Base-by-base conservation (phyloP, 139 green algal species). In the Coelastrella sp. region DNA sequence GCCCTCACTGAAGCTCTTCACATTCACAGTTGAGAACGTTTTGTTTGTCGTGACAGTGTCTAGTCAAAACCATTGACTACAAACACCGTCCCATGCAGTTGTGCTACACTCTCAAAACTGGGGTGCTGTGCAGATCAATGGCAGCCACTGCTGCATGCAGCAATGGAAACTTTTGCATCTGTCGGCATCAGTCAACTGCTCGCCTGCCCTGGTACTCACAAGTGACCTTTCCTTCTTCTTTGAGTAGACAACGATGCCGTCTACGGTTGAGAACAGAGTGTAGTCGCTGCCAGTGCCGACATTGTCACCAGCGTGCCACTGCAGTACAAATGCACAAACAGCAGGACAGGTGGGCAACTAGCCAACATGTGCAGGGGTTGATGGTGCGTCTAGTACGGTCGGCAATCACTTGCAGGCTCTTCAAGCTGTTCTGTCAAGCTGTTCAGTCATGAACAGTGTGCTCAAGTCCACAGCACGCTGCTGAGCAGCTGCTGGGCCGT, bases 231-330 rank as follows among this genome's bases (percentile, higher is more conserved):
- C 88, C 74, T 90, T 90, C 91, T 94, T 96, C 94, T 96, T 95
- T 61, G 98, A 94, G 86, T 98, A 99, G 24, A 98, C 90, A 6
- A 99, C 98, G 56, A 99, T 93, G 90, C 98, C 98, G 49, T 97
- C 95, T 22, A 97, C 93, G 8, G 95, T 93, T 7, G 97, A 95
- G 91, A 97, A 99, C 7, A 99, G 91, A 11, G 98, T 99, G 96
- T 97, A 99, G 94, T 99, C 98, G 78, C 96, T 97, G 87, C 98
- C 98, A 56, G 95, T 72, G 73, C 94, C 94, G 73, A 98, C 96
- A 87, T 99, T 99, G n/a, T 94, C 93, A 78, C 97, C 96, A 17
- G 97, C 87, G 90, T 98, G 93, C 89, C 97, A 96, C 95, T 98
- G 95, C 57, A 90, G 35, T 49, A 49, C 0, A 57, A 6, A 59